Evolutionary conservation across 352 stramenopile genomes (phyloP).

Genomic region (Phytophthora rubi): DNA sequence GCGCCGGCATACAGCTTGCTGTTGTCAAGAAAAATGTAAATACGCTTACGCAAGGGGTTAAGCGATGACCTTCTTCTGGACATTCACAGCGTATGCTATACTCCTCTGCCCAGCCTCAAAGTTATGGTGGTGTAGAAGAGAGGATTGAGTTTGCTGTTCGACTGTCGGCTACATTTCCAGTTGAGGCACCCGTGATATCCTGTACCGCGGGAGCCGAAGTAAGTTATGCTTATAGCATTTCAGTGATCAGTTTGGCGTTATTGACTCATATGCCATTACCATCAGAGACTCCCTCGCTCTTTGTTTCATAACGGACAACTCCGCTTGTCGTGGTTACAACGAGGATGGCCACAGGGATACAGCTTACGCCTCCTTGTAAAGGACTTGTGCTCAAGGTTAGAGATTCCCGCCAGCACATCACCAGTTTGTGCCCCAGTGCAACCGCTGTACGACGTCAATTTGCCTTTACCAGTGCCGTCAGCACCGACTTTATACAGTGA

Average conservation of each 20-base stretch:
- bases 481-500: slow-evolving; percentile 43
- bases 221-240: neutral
- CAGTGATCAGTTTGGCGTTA: neutral
- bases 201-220: slow-evolving; percentile 62
- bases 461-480: slow-evolving; percentile 34
- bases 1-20: slow-evolving; percentile 44
- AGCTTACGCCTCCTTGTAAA: slow-evolving; percentile 50
- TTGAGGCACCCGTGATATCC: slow-evolving; percentile 46
- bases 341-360: slow-evolving; percentile 64
- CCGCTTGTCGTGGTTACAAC: slow-evolving; percentile 54
- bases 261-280: neutral
- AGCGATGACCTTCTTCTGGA: neutral
- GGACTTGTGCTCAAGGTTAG: slow-evolving; percentile 54
- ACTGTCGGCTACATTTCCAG: slow-evolving; percentile 48
- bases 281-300: slow-evolving; percentile 49
- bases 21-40: slow-evolving; percentile 50
- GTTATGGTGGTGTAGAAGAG: slow-evolving; percentile 36
- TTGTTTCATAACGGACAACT: slow-evolving; percentile 50
- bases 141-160: slow-evolving; percentile 54
- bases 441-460: slow-evolving; percentile 20
- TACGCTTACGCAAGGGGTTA: neutral
- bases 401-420: slow-evolving; percentile 14
- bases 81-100: neutral
- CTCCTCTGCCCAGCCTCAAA: slow-evolving; percentile 36
- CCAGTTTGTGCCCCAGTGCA: slow-evolving; percentile 21